Base-by-base conservation (phyloP, 192 early-diverging fungal genomes). In the Geranomyces variabilis region DNA sequence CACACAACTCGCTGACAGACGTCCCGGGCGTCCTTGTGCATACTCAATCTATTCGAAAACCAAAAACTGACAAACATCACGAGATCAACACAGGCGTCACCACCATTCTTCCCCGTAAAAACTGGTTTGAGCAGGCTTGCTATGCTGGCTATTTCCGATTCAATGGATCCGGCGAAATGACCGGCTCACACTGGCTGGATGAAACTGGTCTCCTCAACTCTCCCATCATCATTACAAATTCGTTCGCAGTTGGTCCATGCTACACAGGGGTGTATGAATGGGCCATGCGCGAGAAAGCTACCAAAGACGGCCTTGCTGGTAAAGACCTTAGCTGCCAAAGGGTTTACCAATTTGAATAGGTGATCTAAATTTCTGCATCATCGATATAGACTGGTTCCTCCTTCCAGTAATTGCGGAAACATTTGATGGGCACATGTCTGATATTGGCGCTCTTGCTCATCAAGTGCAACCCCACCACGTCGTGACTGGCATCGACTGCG, bases 171-270 rank as follows among this genome's bases (percentile, higher is more conserved):
- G 58, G 58, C 31, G 58, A 60, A 29, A 60, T 60, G 58, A 60
- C 58, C 29, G 58, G 58, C 8, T 60, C 58, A 26, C 58, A 60
- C 58, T 60, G 58, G 58, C 58, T 60, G 29, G 58, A 60, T 29
- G 58, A 60, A 29, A 60, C 58, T 7, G 58, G 58, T 19, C 58
- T 60, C 7, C 31, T 60, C 2, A 60, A 60, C 58, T 60, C 58
- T 2, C 58, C 58, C 3, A 60, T 60, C 8, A 60, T 60, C 58
- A 60, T 60, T 34, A 60, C 58, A 2, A 60, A 60, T 29, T 60
- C 58, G 12, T 60, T 60, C 29, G 58, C 58, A 7, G 58, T 60
- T 19, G 58, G 58, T 5, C 58, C 58, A 5, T 60, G 58, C 58
- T 60, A 60, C 29, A 8, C 58, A 8, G 58, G 58, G 9, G 31